Percentiles rank a stretch among this genome's conserved stretches.
Evolutionary conservation across 2,329 filamentous ascomycete genomes (phyloP).

Genomic region (Exophiala oligosperma): DNA sequence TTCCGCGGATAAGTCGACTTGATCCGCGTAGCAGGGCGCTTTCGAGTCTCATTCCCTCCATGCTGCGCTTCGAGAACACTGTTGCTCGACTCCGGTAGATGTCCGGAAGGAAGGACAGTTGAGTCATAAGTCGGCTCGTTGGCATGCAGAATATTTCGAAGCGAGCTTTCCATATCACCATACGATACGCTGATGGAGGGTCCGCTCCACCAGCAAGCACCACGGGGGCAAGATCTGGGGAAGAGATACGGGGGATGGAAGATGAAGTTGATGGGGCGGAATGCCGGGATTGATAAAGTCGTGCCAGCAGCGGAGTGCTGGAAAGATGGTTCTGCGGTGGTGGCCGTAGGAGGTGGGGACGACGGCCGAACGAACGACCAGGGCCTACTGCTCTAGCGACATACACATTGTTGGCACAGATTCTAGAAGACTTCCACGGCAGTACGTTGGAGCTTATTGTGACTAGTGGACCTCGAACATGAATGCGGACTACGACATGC

Average conservation of each 20-base stretch:
- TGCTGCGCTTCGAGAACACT: neutral
- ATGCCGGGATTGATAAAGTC: slow-evolving; percentile 17
- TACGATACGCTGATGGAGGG: slow-evolving; percentile 1
- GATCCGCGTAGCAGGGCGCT: slow-evolving; percentile 21
- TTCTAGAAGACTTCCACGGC: neutral
- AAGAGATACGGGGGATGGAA: slow-evolving; percentile 11
- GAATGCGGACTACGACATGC: no score
- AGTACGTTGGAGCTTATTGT: neutral
- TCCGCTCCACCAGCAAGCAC: neutral
- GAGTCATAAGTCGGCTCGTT: slow-evolving; percentile 18
- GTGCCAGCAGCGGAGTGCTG: slow-evolving; percentile 16
- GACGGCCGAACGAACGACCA: neutral
- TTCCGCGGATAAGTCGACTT: slow-evolving; percentile 34
- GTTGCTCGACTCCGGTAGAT: slow-evolving; percentile 7
- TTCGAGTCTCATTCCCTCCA: slow-evolving; percentile 7
- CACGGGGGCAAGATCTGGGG: slow-evolving; percentile 17
- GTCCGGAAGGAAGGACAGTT: slow-evolving; percentile 4
- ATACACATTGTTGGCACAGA: neutral
- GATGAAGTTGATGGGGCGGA: slow-evolving; percentile 14
- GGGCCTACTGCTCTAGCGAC: neutral
- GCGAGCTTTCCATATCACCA: slow-evolving; percentile 22
- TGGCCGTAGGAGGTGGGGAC: neutral
- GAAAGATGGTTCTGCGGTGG: slow-evolving; percentile 1
- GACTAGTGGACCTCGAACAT: no score
- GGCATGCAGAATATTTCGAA: slow-evolving; percentile 25